Conservation (phyloP, 2,329 filamentous ascomycete genomes). For the Helotiales sp. region DNA sequence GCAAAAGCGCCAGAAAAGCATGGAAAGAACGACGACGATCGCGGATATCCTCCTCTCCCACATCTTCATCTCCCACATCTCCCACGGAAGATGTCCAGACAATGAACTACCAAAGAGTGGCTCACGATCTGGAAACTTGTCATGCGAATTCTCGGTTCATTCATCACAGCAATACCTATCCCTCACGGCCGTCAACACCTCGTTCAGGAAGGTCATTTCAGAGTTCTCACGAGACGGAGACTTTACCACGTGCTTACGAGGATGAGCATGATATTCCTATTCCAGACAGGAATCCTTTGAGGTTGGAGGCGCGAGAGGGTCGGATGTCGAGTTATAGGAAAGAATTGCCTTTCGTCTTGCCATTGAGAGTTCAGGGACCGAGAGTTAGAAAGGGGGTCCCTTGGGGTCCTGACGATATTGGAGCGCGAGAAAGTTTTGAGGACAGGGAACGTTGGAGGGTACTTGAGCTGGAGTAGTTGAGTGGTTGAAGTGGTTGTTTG, state of each 20-base stretch:
- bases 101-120: not conserved
- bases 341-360: not conserved
- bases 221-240: not conserved
- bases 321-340: no score
- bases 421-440: not conserved
- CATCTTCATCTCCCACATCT: no score
- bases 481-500: not conserved
- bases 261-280: not conserved
- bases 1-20: not conserved
- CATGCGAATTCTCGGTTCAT: not conserved
- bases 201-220: not conserved
- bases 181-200: not conserved
- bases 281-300: no score
- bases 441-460: not conserved
- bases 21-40: not conserved
- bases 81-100: no score
- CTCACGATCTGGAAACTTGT: not conserved
- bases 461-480: not conserved
- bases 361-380: not conserved
- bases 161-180: not conserved
- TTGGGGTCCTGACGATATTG: not conserved
- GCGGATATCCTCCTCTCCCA: not conserved
- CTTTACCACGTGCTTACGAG: not conserved
- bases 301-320: no score
- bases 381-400: not conserved